Conservation (phyloP, 805 yeast species). For the Teunomyces gatunensis region DNA sequence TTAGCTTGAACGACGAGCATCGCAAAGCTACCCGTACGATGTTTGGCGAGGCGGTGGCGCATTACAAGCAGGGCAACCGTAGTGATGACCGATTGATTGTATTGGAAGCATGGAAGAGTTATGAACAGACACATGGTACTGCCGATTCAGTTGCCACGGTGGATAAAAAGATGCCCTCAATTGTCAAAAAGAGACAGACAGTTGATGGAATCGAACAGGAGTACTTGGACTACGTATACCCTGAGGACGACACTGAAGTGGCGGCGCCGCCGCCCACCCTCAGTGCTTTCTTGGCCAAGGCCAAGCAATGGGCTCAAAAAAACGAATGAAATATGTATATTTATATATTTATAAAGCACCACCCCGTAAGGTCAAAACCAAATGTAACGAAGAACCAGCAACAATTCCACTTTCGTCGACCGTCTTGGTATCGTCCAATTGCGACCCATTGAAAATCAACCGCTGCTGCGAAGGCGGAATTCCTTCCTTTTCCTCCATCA, state of each 20-base stretch:
- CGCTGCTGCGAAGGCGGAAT: conserved; percentile 96
- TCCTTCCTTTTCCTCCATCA: conserved; percentile 94
- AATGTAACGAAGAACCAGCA: conserved; percentile 84
- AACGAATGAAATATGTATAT: not conserved
- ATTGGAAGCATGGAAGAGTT: conserved; percentile 59
- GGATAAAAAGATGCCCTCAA: conserved; percentile 50
- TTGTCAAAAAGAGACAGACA: conserved; percentile 44
- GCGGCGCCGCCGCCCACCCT: too few relatives aligned
- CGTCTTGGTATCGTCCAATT: conserved; percentile 81
- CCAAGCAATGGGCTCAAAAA: conserved; percentile 32
- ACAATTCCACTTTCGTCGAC: conserved; percentile 70
- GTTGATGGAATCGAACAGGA: conserved; percentile 53
- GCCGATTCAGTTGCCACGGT: conserved; percentile 34
- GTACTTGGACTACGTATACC: conserved; percentile 60
- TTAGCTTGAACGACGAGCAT: conserved; percentile 51
- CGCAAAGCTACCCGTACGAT: conserved; percentile 49
- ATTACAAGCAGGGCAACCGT: conserved; percentile 36
- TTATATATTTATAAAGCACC: conserved; percentile 40
- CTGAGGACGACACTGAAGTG: conserved; percentile 54
- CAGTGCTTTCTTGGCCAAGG: conserved; percentile 41
- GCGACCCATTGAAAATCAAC: conserved; percentile 85
- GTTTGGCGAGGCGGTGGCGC: conserved; percentile 52
- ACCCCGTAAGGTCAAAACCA: conserved; percentile 91
- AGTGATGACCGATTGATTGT: conserved; percentile 49
- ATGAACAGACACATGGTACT: conserved; percentile 64